These are phyloP conservation scores for Komagataella pastoris DNA, from an alignment of 805 yeast species.

Conservation along the genomic window DNA sequence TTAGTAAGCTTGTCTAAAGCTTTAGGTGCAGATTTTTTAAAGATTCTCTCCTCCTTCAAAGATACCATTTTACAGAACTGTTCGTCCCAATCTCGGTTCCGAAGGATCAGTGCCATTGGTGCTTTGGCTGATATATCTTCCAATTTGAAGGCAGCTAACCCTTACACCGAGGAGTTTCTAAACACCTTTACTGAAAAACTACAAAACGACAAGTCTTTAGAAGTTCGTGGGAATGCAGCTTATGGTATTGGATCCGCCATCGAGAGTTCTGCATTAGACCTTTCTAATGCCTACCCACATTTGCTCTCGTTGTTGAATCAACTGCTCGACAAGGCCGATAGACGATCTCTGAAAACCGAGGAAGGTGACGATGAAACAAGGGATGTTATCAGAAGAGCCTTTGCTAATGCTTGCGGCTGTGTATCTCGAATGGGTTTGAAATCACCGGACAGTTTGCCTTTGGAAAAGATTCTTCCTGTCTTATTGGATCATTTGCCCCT, in stretches of 20 bases:
- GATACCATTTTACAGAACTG: conserved; percentile 44
- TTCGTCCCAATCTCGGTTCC: conserved; percentile 49
- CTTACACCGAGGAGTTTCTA: conserved; percentile 56
- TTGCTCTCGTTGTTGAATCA: conserved; percentile 58
- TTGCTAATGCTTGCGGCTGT: conserved; percentile 95
- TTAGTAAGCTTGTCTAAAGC: conserved; percentile 63
- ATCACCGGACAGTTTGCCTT: conserved; percentile 59
- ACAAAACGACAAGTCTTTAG: conserved; percentile 64
- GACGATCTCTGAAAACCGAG: conserved; percentile 44
- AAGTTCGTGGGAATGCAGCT: conserved; percentile 90
- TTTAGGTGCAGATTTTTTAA: conserved; percentile 64
- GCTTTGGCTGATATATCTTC: conserved; percentile 80
- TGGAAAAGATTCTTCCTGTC: conserved; percentile 62
- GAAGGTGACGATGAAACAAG: conserved; percentile 65
- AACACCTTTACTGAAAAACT: conserved; percentile 58
- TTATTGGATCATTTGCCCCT: conserved; percentile 74
- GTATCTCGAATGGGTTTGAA: conserved; percentile 83
- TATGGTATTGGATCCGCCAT: conserved; percentile 83
- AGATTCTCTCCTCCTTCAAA: conserved; percentile 61
- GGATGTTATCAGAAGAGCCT: conserved; percentile 70
- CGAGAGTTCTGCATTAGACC: conserved; percentile 36
- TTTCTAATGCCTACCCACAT: conserved; percentile 35
- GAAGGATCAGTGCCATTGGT: conserved; percentile 78
- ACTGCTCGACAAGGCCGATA: conserved; percentile 67
- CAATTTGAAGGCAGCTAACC: conserved; percentile 56